phyloP scores from a whole-genome alignment of 805 yeast genomes.

The Candida wancherniae region DNA sequence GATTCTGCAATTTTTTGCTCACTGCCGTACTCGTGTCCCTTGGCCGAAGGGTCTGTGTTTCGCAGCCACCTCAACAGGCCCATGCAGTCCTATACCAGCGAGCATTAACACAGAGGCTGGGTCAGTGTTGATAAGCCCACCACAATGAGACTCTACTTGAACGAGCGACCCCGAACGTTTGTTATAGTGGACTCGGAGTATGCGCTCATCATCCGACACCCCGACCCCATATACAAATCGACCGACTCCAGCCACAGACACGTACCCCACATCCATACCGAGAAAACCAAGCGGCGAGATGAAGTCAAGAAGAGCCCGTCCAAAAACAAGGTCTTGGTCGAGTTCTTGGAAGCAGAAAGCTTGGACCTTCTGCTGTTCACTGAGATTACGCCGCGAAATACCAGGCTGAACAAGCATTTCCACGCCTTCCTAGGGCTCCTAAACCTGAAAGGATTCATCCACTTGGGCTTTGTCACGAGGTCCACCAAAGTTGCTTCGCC shows the following conservation, averaged over 20 bases:
- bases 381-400: constrained; percentile 36
- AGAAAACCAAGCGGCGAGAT: constrained; percentile 16
- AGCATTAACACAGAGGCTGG: too few species aligned
- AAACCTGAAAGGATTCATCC: constrained; percentile 48
- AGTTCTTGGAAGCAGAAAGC: constrained; percentile 42
- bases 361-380: constrained; percentile 37
- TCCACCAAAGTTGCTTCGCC: constrained; percentile 57
- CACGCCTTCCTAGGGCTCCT: constrained; percentile 62
- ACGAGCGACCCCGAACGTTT: constrained; percentile 63
- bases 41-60: too few species aligned
- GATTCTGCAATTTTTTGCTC: too few species aligned
- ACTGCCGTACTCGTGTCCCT: too few species aligned
- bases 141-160: constrained; percentile 59
- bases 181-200: constrained; percentile 56
- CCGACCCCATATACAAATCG: constrained; percentile 26
- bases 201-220: constrained; percentile 57
- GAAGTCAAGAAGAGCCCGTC: constrained; percentile 16
- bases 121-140: too few species aligned
- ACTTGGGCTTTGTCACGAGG: constrained; percentile 54
- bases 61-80: too few species aligned
- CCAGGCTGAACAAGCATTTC: constrained; percentile 24
- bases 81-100: too few species aligned
- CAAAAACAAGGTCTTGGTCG: constrained; percentile 42
- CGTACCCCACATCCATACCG: constrained; percentile 18
- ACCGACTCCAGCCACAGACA: constrained; percentile 16